Base-by-base conservation (phyloP, 176 grass and related monocot species). In the Triticum urartu region DNA sequence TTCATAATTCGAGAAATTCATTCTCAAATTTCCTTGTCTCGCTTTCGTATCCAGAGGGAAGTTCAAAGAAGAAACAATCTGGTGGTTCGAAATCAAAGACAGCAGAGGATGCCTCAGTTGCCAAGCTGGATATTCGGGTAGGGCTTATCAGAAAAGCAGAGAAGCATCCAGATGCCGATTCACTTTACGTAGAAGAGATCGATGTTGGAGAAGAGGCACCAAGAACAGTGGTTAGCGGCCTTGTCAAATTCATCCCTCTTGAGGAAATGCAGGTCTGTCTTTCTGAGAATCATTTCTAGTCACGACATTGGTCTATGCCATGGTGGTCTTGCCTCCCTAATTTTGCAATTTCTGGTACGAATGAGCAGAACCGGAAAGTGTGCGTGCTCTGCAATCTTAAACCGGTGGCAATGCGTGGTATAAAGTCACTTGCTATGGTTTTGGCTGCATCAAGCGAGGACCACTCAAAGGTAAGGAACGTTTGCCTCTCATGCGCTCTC, bases 401-500 rank as follows among this genome's bases (percentile, higher is more conserved):
- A 74, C 97, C 94, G 0, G 97, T 89, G 61, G 92, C 94, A 48
- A 99, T 96, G 97, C 88, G 92, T 0, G 97, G 97, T 48, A 98
- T 94, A 63, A 99, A 99, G 67, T 96, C 94, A 74, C 94, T 92
- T 86, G 94, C 94, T 5, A 96, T 99, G 97, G 97, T 99, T 89
- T 87, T 99, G 80, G 97, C 97, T 87, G 94, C 97, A 84, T 99
- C 97, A 9, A 96, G 92, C 65, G 94, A 85, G 76, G 92, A 96
- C 21, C 90, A 99, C 89, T 85, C 87, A 12, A 94, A 94, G 66
- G 97, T 99, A 88, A 87, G 65, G 3, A 39, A 77, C 3, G 26
- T 24, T 12, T 6, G 22, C 6, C 12, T 15, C 5, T 24, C 25
- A 38, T 60, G 21, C 24, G 17, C 11, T 72, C 61, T 56, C 42